Evolutionary conservation across 139 green algal species (phyloP), one percentile per base, ranked within the genome.

Genomic region (Closterium sp.): DNA sequence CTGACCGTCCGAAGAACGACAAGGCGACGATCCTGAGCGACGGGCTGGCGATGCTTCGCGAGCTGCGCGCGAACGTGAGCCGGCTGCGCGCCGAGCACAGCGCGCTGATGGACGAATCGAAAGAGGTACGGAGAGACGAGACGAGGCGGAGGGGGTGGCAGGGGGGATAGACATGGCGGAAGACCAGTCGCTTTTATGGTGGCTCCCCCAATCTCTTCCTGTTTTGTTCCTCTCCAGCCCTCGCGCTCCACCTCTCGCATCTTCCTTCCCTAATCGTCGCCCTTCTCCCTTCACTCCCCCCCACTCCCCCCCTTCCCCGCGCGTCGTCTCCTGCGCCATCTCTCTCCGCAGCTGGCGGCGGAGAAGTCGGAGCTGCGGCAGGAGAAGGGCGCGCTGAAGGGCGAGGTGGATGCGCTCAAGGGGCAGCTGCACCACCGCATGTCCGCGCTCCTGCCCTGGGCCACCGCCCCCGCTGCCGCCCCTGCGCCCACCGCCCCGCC

Each of bases 1-100:
- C 90, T 33, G 90, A 90, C 38, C 85, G 66, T 36, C 90, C 90
- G 34, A 92, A 92, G 90, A 92, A 92, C 64, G 90, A 92, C 84
- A 92, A 92, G 86, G 90, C 90, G 12, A 92, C 84, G 30, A 92
- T 92, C 25, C 90, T 92, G 84, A 31, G 31, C 21, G 90, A 92
- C 84, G 66, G 90, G 55, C 25, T 92, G 90, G 30, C 38, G 28
- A 33, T 90, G 84, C 34, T 92, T 23, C 84, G 66, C 23, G 84
- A 92, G 25, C 84, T 92, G 31, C 32, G 84, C 9, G 28, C 25
- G 30, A 28, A 76, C 21, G 84, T 92, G n/a, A 84, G n/a, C 19
- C 23, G 84, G 16, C 90, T 92, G n/a, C 85, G 64, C 31, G 81
- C 34, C n/a, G 90, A 92, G 38, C 90, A 92, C 84, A 66, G 16